Evolutionary conservation across 495 filamentous ascomycete genomes (phyloP), one percentile per base, ranked within the genome.

Genomic region (Talaromyces stipitatus): DNA sequence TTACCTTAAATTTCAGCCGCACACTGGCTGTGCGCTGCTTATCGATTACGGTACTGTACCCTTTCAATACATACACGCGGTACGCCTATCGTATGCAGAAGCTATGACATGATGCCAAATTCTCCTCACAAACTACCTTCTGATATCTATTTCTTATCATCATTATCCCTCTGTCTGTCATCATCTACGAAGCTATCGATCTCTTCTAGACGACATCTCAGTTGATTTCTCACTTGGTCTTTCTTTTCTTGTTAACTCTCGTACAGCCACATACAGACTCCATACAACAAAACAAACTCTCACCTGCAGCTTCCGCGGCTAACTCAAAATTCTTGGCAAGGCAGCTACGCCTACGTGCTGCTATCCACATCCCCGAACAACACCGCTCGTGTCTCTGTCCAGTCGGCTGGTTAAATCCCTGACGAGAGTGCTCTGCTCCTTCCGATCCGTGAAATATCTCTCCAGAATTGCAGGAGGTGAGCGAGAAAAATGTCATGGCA

Each of bases 401-500:
- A 20, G 9, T 26, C 20, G 24, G 22, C 45, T 48, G 22, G 14
- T 12, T 26, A n/a, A 48, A 18, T 24, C n/a, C 20, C 24, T 11
- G 45, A 48, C 45, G 20, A 26, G 45, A 11, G n/a, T 26, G 24
- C 20, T 26, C 45, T 23, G 20, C 26, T 51, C 26, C 24, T 51
- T 23, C 30, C 24, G 14, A 51, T n/a, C n/a, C 9, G 24, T 51
- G 24, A 29, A 3, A 11, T 14, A n/a, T n/a, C n/a, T n/a, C n/a
- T 11, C 30, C 24, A 23, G 24, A 18, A 29, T 23, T 24, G 36
- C 33, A 22, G 32, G 23, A 41, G 36, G 23, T 18, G 33, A 43
- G 36, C n/a, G 38, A 23, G 56, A 52, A 61, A 75, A 75, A 77
- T 78, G 74, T 69, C 65, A 76, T 78, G 74, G 74, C 71, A 68